A percentile compares a stretch with the other conserved stretches of the same genome.
Evolutionary conservation across 2,329 filamentous ascomycete genomes (phyloP).

Genomic region (Niveomyces coronatus): DNA sequence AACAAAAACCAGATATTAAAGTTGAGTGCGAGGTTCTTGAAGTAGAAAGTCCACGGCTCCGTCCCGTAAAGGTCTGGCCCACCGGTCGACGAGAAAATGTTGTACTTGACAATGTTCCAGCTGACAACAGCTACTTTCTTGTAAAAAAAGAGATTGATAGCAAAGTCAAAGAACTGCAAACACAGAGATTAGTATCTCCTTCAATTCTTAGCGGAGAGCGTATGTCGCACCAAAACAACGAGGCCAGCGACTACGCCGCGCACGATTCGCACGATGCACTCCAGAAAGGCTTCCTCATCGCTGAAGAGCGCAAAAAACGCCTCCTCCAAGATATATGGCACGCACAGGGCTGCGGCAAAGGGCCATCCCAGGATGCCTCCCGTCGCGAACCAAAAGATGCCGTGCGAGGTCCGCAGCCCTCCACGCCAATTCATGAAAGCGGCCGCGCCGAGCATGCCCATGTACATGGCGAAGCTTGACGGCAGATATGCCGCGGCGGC

Average conservation of each 20-base stretch:
- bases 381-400: slow-evolving; percentile 83
- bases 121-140: slow-evolving; percentile 66
- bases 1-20: slow-evolving; percentile 92
- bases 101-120: slow-evolving; percentile 93
- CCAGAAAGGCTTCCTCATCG: slow-evolving; percentile 47
- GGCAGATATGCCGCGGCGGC: slow-evolving; percentile 79
- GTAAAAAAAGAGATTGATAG: slow-evolving; percentile 78
- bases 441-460: slow-evolving; percentile 72
- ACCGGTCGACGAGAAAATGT: slow-evolving; percentile 72
- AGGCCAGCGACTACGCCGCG: slow-evolving; percentile 59
- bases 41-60: slow-evolving; percentile 94
- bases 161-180: slow-evolving; percentile 54
- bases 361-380: slow-evolving; percentile 89
- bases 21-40: slow-evolving; percentile 83
- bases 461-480: slow-evolving; percentile 96
- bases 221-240: slow-evolving; percentile 61
- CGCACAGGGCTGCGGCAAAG: slow-evolving; percentile 72
- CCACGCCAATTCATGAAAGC: slow-evolving; percentile 86
- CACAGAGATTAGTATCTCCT: slow-evolving; percentile 1
- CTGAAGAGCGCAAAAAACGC: slow-evolving; percentile 45
- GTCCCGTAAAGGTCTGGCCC: slow-evolving; percentile 91
- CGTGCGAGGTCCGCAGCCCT: slow-evolving; percentile 67
- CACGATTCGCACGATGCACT: slow-evolving; percentile 49
- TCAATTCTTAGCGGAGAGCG: too few relatives aligned
- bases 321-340: slow-evolving; percentile 77